Evolutionary conservation across 768 basidiomycete genomes (phyloP), one percentile per base, ranked within the genome.

Genomic region (Epithele typhae): DNA sequence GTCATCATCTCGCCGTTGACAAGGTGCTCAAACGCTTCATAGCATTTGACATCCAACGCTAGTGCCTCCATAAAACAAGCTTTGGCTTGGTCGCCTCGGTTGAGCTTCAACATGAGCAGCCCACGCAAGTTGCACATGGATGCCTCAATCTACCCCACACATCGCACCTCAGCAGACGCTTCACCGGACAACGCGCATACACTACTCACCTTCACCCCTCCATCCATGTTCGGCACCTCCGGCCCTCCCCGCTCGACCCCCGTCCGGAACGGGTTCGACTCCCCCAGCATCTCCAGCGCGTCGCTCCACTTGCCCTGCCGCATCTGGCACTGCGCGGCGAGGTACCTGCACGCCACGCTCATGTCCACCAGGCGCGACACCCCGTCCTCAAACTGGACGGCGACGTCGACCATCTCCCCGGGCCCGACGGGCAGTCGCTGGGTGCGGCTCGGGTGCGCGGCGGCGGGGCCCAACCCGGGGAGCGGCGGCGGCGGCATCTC

Each of bases 71-170:
- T 86, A 59, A 97, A 96, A 56, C 90, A 92, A 41, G 88, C 76
- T 62, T 98, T 98, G 1, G 96, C 96, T 57, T 87, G 80, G 42
- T 92, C 87, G 18, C 84, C 83, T 10, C 92, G 85, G 57, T 92
- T 93, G 14, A 97, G 74, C 60, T 96, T 94, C 43, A 94, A 83
- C 82, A 97, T 95, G 17, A 99, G 74, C 19, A 96, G 68, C 11
- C 94, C 96, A 45, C 96, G 81, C 15, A 99, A 73, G 60, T 95
- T 85, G 60, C 95, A 97, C 82, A 97, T 94, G 2, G 95, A 96
- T 3, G 96, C 92, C 70, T 98, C 92, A 32, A 97, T 87, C 92
- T 95, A 33, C 32, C 11, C 25, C 27, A 52, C 21, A 50, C 36
- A 32, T 46, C 22, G 43, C 36, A 10, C 18, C 22, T 27, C 19